A percentile compares a stretch with the other conserved stretches of the same genome.
phyloP scores from a whole-genome alignment of 2,329 filamentous ascomycete genomes.

The Diaporthe sp. region DNA sequence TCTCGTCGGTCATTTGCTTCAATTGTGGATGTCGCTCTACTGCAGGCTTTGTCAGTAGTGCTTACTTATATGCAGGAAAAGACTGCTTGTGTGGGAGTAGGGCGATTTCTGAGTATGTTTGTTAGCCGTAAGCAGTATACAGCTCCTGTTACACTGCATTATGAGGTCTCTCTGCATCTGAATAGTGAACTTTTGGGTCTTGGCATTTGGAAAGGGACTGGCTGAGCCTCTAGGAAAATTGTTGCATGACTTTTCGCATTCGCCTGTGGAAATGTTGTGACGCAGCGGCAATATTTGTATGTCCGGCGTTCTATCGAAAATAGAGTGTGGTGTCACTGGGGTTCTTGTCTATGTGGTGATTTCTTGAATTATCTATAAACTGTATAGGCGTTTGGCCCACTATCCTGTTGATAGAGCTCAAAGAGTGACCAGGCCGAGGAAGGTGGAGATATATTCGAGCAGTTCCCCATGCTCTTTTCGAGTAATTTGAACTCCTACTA shows the following conservation, averaged over 20 bases:
- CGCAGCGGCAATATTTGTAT: background rate
- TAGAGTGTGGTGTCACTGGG: background rate
- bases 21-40: background rate
- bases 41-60: constrained; percentile 10
- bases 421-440: background rate
- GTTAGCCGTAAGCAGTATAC: too few species aligned
- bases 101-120: too few species aligned
- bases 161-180: background rate
- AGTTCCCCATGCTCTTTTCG: background rate
- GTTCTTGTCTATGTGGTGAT: background rate
- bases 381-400: background rate
- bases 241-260: background rate
- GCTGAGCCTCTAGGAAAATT: background rate
- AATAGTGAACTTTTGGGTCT: background rate
- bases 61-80: constrained; percentile 2
- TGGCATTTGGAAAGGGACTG: background rate
- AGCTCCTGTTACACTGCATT: constrained; percentile 23
- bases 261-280: background rate
- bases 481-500: background rate
- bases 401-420: background rate
- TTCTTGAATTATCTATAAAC: background rate
- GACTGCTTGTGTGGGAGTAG: background rate
- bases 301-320: background rate
- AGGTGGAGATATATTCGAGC: background rate
- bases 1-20: background rate